Percentiles rank a stretch among this genome's conserved stretches.
phyloP scores from a whole-genome alignment of 371 early-diverging fungal species.

The Actinomortierella wolfii region DNA sequence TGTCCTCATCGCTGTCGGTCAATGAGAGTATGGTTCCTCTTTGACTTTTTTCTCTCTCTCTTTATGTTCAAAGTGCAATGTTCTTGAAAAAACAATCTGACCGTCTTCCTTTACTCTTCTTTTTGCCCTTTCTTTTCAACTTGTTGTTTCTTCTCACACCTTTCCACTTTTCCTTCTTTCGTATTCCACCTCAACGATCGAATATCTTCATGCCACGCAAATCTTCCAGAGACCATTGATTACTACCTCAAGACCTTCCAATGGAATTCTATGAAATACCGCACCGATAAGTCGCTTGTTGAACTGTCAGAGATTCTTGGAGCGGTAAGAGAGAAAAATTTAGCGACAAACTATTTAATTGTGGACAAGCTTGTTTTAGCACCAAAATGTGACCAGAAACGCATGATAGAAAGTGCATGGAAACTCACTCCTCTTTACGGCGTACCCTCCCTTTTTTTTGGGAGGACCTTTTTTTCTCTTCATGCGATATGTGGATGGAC shows the following conservation, averaged over 20 bases:
- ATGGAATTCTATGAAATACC: constrained; percentile 97
- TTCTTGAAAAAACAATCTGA: not conserved
- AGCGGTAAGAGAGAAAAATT: constrained; percentile 52
- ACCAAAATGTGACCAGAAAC: no score
- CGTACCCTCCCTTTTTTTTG: no score
- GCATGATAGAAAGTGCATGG: no score
- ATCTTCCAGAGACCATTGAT: constrained; percentile 73
- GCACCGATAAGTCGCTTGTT: constrained; percentile 87
- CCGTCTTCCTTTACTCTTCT: not conserved
- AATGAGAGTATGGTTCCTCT: constrained; percentile 72
- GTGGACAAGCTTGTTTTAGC: no score
- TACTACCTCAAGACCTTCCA: constrained; percentile 82
- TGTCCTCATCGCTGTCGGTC: constrained; percentile 70
- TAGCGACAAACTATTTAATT: no score
- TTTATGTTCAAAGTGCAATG: no score
- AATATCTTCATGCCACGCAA: not conserved
- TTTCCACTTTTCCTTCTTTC: not conserved
- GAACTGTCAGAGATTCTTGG: constrained; percentile 80
- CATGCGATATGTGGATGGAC: not conserved
- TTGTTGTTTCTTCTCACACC: not conserved
- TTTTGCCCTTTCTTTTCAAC: not conserved
- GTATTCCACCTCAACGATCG: constrained; percentile 1
- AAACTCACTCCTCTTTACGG: no score
- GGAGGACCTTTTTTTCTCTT: no score
- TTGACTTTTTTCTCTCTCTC: constrained; percentile 3